Base-by-base conservation (phyloP, 768 basidiomycete genomes). In the Boletus rex-veris region DNA sequence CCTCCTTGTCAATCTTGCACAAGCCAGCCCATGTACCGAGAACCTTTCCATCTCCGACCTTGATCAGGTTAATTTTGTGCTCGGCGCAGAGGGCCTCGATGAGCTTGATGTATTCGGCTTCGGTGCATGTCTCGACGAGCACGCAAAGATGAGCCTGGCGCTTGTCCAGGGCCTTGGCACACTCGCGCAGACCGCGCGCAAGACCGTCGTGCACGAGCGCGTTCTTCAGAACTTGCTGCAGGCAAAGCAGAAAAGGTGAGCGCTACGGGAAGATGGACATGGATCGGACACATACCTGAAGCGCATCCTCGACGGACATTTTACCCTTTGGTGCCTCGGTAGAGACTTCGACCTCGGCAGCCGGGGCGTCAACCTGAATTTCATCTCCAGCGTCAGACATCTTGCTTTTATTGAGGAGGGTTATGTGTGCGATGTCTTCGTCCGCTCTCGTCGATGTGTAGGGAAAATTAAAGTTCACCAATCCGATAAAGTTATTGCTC, bases 341-440 rank as follows among this genome's bases (percentile, higher is more conserved):
- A 64, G 90, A 76, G 62, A 92, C 92, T 75, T 93, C 90, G 70
- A 88, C 88, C 71, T 83, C 82, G 60, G 80, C 82, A 41, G 71
- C 67, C 50, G 75, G 69, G 64, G 77, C 80, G 42, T 91, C 89
- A 69, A 91, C 83, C 73, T 80, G 75, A 75, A 88, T 86, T 76
- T 90, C 90, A 90, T 93, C 90, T 91, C 89, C 90, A 90, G 90
- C 90, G 88, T 93, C 90, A 89, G 90, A 93, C 90, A 93, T 93
- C 80, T 54, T 57, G 50, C 82, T 86, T 60, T 39, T 48, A 48
- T 62, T 55, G 39, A 8, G 26, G 37, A 43, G 44, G 44, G 42
- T 48, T 28, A 54, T 45, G 46, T 45, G 46, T 52, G 67, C 65
- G 83, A 86, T 87, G 89, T 90, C 90, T 83, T 92, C 90, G 80